A percentile compares a stretch with the other conserved stretches of the same genome.
phyloP scores from a whole-genome alignment of 1,139 yeast species.

The Debaryomyces sp. region DNA sequence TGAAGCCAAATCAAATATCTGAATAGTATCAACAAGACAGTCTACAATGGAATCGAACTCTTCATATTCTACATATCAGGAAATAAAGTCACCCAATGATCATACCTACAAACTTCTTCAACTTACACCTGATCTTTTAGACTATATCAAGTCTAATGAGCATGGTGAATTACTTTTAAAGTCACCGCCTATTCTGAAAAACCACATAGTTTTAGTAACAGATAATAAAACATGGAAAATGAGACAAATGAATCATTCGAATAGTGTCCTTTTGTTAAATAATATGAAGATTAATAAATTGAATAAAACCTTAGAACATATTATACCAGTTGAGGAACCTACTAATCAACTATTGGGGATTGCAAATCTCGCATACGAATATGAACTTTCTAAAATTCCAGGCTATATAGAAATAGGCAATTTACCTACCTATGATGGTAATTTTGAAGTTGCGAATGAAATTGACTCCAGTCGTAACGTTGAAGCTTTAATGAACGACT shows the following conservation, averaged over 20 bases:
- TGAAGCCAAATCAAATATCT: neutral
- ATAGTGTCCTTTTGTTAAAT: slow-evolving; percentile 64
- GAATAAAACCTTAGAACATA: slow-evolving; percentile 9
- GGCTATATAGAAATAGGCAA: slow-evolving; percentile 46
- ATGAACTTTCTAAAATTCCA: slow-evolving; percentile 46
- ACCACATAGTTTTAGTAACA: slow-evolving; percentile 67
- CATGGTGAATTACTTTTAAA: slow-evolving; percentile 45
- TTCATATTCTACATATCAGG: slow-evolving; percentile 27
- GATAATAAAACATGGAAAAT: slow-evolving; percentile 59
- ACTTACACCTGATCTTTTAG: slow-evolving; percentile 56
- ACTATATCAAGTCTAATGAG: slow-evolving; percentile 35
- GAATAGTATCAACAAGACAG: neutral
- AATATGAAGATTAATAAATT: slow-evolving; percentile 24
- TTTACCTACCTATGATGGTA: slow-evolving; percentile 53
- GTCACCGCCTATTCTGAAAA: slow-evolving; percentile 36
- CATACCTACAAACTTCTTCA: slow-evolving; percentile 59
- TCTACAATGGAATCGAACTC: slow-evolving; percentile 1
- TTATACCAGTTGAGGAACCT: slow-evolving; percentile 13
- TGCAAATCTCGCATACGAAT: slow-evolving; percentile 48
- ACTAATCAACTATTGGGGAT: slow-evolving; percentile 37
- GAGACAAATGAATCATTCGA: slow-evolving; percentile 85
- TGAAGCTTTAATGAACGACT: slow-evolving; percentile 42
- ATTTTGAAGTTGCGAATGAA: neutral
- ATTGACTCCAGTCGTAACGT: slow-evolving; percentile 21
- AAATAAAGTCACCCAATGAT: slow-evolving; percentile 21